Conservation (phyloP, 129 eudicot species). For the Flaveria ramosissima region DNA sequence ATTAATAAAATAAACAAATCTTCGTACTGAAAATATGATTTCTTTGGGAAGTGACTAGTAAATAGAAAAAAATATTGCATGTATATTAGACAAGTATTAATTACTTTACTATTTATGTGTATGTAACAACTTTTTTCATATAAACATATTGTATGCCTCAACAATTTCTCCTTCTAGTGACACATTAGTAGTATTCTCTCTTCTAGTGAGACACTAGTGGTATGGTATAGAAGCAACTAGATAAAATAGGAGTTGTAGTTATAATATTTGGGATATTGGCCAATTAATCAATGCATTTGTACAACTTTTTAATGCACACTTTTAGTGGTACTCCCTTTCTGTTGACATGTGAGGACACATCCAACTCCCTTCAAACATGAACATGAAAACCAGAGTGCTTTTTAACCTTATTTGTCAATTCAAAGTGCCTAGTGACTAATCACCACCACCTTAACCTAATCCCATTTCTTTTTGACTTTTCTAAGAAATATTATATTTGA, state of each 20-base stretch:
- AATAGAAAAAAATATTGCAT: background rate
- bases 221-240: background rate
- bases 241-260: background rate
- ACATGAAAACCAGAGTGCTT: constrained; percentile 15
- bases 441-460: constrained; percentile 35
- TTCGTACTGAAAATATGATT: background rate
- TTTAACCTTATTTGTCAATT: constrained; percentile 16
- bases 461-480: constrained; percentile 37
- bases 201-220: background rate
- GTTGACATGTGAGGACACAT: constrained; percentile 41
- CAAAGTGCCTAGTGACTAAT: constrained; percentile 35
- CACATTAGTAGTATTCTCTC: background rate
- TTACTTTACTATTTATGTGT: background rate
- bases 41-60: background rate
- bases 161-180: background rate
- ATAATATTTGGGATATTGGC: background rate
- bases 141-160: background rate
- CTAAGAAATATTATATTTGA: constrained; percentile 13
- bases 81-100: background rate
- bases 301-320: constrained; percentile 17
- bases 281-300: constrained; percentile 17
- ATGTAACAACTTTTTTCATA: background rate
- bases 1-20: background rate
- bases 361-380: constrained; percentile 22
- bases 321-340: constrained; percentile 21